Evolutionary conservation across 495 filamentous ascomycete genomes (phyloP).

Genomic region (Neurospora sp.): DNA sequence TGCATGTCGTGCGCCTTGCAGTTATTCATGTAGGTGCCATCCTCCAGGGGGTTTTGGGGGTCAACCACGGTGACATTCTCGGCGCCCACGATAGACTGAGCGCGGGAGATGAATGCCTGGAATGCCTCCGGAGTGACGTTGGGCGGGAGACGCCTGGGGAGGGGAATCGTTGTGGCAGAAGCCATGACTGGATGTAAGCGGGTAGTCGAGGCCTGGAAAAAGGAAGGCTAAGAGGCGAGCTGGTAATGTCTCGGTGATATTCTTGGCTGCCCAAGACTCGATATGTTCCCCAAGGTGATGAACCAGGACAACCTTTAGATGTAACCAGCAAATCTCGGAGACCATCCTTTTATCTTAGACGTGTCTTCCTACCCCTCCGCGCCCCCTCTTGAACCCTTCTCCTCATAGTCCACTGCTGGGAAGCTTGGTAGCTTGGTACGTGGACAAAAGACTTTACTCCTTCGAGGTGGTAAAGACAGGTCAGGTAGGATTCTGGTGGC

Average conservation of each 20-base stretch:
- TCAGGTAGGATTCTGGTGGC: too few relatives aligned
- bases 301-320: neutral
- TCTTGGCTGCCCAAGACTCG: neutral
- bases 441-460: too few relatives aligned
- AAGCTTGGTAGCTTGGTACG: too few relatives aligned
- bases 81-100: neutral
- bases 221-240: neutral
- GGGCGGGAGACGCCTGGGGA: neutral
- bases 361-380: neutral
- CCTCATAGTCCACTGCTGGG: neutral
- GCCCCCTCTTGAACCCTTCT: neutral
- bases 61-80: neutral
- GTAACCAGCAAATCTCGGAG: neutral
- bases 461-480: too few relatives aligned
- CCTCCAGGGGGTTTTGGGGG: neutral
- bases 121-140: neutral
- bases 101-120: neutral
- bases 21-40: neutral
- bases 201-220: neutral
- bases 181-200: neutral
- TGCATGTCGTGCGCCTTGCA: constrained; percentile 44
- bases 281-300: neutral
- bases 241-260: neutral
- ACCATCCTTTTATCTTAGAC: neutral
- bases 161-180: neutral